phyloP scores from a whole-genome alignment of 2,329 filamentous ascomycete genomes.

The Fusarium sp. region DNA sequence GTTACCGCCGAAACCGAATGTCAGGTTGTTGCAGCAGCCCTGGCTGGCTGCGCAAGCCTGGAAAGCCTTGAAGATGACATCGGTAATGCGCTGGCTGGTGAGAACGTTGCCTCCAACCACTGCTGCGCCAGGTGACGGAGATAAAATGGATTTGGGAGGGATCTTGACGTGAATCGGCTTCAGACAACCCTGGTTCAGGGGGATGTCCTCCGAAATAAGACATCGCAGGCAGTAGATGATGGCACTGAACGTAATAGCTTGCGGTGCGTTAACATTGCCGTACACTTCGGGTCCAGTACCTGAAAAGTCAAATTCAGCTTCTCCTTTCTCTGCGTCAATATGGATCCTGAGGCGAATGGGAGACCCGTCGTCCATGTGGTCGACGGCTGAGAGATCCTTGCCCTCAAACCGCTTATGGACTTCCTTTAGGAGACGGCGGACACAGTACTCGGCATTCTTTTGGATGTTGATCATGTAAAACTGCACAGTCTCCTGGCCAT shows the following conservation, averaged over 20 bases:
- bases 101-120: slow-evolving; percentile 87
- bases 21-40: slow-evolving; percentile 87
- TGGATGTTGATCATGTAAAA: slow-evolving; percentile 90
- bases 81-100: slow-evolving; percentile 62
- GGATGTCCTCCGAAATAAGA: slow-evolving; percentile 85
- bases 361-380: slow-evolving; percentile 89
- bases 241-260: slow-evolving; percentile 87
- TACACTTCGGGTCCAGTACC: slow-evolving; percentile 87
- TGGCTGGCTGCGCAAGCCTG: slow-evolving; percentile 84
- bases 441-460: slow-evolving; percentile 82
- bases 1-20: slow-evolving; percentile 79
- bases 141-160: slow-evolving; percentile 80
- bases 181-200: slow-evolving; percentile 86
- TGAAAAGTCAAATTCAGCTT: slow-evolving; percentile 85
- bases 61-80: slow-evolving; percentile 77
- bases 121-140: slow-evolving; percentile 82
- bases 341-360: slow-evolving; percentile 82
- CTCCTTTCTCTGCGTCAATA: slow-evolving; percentile 82
- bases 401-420: slow-evolving; percentile 80
- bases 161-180: slow-evolving; percentile 83
- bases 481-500: slow-evolving; percentile 83
- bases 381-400: slow-evolving; percentile 78
- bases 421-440: slow-evolving; percentile 80
- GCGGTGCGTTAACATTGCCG: slow-evolving; percentile 85
- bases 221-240: slow-evolving; percentile 90